phyloP scores from a whole-genome alignment of 805 yeast genomes.

The Myxozyma mucilagina region DNA sequence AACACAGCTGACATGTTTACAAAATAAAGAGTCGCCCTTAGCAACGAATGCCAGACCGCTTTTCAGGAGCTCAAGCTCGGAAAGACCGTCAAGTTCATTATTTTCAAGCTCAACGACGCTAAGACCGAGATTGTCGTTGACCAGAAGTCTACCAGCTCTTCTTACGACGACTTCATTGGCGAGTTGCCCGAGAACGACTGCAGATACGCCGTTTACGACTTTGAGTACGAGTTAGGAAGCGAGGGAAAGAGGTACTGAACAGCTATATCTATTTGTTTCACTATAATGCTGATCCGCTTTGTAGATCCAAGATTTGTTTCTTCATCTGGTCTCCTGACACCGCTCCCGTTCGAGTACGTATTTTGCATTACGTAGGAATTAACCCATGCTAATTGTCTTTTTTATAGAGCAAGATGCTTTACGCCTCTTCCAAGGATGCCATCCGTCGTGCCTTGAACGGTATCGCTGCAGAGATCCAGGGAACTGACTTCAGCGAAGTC shows the following conservation, averaged over 20 bases:
- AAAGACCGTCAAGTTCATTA: slow-evolving; percentile 72
- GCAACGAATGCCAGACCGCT: slow-evolving; percentile 88
- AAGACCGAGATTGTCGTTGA: slow-evolving; percentile 92
- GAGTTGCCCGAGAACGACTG: slow-evolving; percentile 94
- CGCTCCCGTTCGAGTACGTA: slow-evolving; percentile 70
- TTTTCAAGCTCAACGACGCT: slow-evolving; percentile 76
- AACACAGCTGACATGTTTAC: background rate
- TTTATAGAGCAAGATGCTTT: slow-evolving; percentile 78
- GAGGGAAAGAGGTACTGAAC: slow-evolving; percentile 86
- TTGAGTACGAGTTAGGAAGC: slow-evolving; percentile 87
- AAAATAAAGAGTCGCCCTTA: slow-evolving; percentile 66
- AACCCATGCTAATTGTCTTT: background rate
- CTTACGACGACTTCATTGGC: slow-evolving; percentile 83
- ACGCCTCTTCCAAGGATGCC: slow-evolving; percentile 97
- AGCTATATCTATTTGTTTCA: background rate
- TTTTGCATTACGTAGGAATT: too few relatives aligned
- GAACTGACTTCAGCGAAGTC: slow-evolving; percentile 97
- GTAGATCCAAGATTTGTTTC: slow-evolving; percentile 63
- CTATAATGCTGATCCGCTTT: background rate
- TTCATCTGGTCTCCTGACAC: slow-evolving; percentile 98
- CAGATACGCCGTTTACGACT: slow-evolving; percentile 94
- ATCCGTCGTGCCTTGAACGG: slow-evolving; percentile 97
- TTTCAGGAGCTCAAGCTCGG: slow-evolving; percentile 96
- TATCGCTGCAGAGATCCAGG: slow-evolving; percentile 91
- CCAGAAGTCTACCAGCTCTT: slow-evolving; percentile 69